phyloP scores from a whole-genome alignment of 2,329 filamentous ascomycete genomes.

The Tolypocladium tropicale region DNA sequence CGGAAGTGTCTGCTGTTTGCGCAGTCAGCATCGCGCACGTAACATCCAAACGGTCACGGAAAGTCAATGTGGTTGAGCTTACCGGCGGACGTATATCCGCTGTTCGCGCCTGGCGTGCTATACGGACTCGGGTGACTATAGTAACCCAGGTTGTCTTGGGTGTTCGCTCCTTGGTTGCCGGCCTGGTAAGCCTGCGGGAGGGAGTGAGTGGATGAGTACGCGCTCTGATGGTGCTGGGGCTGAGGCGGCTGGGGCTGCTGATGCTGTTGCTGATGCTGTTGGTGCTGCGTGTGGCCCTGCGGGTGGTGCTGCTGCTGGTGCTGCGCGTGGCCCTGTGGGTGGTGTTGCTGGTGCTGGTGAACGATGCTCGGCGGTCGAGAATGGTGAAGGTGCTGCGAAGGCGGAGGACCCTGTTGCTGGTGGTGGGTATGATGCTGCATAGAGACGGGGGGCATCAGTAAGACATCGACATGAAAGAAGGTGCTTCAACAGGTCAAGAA shows the following conservation, averaged over 20 bases:
- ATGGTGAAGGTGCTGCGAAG: conserved; percentile 57
- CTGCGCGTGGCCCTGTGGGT: conserved; percentile 49
- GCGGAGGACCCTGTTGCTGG: conserved; percentile 61
- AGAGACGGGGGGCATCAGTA: conserved; percentile 51
- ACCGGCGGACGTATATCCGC: conserved; percentile 84
- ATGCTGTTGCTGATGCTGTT: conserved; percentile 51
- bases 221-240: conserved; percentile 49
- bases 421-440: conserved; percentile 71
- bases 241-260: conserved; percentile 44
- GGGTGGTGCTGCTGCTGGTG: conserved; percentile 51
- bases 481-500: conserved; percentile 24
- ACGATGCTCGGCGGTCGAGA: conserved; percentile 63
- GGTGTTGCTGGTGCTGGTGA: conserved; percentile 45
- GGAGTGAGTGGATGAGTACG: conserved; percentile 59
- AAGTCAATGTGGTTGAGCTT: conserved; percentile 25
- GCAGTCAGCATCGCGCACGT: conserved; percentile 9
- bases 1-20: conserved; percentile 39
- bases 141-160: conserved; percentile 61
- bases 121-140: conserved; percentile 73
- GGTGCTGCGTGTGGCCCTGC: conserved; percentile 24
- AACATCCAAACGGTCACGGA: conserved; percentile 6
- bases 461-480: conserved; percentile 25
- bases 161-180: conserved; percentile 48
- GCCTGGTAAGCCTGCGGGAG: conserved; percentile 59
- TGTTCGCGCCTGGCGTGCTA: conserved; percentile 69